Evolutionary conservation across 78 protist genomes (phyloP), one percentile per base, ranked within the genome.

Genomic region (Capsaspora owczarzaki): DNA sequence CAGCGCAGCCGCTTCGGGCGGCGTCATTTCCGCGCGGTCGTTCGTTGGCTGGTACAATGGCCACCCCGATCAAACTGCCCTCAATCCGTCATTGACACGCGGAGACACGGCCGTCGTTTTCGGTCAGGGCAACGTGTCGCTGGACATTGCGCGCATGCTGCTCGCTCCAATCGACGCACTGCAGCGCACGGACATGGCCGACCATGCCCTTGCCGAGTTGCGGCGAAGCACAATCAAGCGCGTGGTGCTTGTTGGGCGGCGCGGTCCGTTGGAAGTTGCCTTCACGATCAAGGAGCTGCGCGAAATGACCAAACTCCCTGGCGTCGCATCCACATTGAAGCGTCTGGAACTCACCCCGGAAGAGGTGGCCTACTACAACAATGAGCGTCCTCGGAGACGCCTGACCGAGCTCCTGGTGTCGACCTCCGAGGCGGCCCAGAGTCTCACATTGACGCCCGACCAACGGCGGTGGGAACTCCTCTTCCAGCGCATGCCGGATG

Each of bases 11-110:
- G n/a, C n/a, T n/a, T n/a, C 35, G 35, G 31, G 25, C 19, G 85
- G 86, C 31, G 72, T 84, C 10, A 0, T 61, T 20, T 41, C 88
- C 12, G 95, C 95, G n/a, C 84, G 90, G 0, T 33, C 0, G 25
- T 92, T 89, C 14, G 95, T 92, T 4, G 81, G 43, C 35, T 92
- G 89, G 89, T 89, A 88, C 90, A 92, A 89, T 78, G 91, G 93
- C 35, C 78, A 72, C 46, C 95, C 95, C 31, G 75, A 38, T n/a
- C 40, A 51, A 37, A 6, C 37, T 25, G 19, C 25, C 29, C 53
- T 70, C 56, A 47, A 10, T 8, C 29, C 61, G 20, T 19, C 42
- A 25, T n/a, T 42, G 76, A 63, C 16, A 12, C 27, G 29, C 76
- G 10, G 27, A 22, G 29, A 25, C 49, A 8, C 78, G 29, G 91